A percentile compares a stretch with the other conserved stretches of the same genome.
These are phyloP conservation scores for Anthracocystis setariae DNA, from an alignment of 1,284 basidiomycete genomes.

Conservation along the genomic window DNA sequence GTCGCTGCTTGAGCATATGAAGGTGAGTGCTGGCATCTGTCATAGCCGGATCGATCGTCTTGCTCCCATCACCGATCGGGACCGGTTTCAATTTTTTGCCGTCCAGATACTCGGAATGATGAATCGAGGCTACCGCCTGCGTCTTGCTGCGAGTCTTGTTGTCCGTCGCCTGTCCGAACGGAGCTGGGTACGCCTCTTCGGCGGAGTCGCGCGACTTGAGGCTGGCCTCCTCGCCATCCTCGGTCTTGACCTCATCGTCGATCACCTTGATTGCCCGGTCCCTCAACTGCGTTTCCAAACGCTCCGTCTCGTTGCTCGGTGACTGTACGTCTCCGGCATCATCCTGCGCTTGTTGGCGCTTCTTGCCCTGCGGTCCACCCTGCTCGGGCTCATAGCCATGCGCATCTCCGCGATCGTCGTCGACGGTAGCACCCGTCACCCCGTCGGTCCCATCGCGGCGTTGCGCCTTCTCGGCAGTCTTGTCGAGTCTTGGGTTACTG, in stretches of 20 bases:
- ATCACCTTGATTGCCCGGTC: constrained; percentile 25
- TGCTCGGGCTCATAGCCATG: constrained; percentile 32
- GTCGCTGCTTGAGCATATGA: constrained; percentile 16
- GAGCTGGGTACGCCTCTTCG: constrained; percentile 53
- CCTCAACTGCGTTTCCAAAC: constrained; percentile 27
- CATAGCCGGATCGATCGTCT: constrained; percentile 38
- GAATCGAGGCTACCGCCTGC: constrained; percentile 25
- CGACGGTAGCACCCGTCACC: constrained; percentile 20
- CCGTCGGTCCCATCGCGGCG: constrained; percentile 19
- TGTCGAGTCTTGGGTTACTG: constrained; percentile 39
- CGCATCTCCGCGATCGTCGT: constrained; percentile 14
- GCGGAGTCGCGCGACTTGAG: constrained; percentile 11
- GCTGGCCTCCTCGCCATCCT: constrained; percentile 2
- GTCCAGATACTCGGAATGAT: constrained; percentile 34
- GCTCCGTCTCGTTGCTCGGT: constrained; percentile 30
- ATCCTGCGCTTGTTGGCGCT: constrained; percentile 29
- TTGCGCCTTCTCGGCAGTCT: constrained; percentile 28
- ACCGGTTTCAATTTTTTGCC: constrained; percentile 36
- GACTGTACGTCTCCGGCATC: background rate
- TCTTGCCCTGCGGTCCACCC: constrained; percentile 28
- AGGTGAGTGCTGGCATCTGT: constrained; percentile 34
- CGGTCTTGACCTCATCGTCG: constrained; percentile 18
- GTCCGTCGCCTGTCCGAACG: constrained; percentile 32
- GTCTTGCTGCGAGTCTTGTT: constrained; percentile 17
- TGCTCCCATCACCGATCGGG: constrained; percentile 17